Percentiles rank a stretch among this genome's conserved stretches.
These are phyloP conservation scores for Rutidosis leptorrhynchoides DNA, from an alignment of 129 eudicot genomes.

Conservation along the genomic window DNA sequence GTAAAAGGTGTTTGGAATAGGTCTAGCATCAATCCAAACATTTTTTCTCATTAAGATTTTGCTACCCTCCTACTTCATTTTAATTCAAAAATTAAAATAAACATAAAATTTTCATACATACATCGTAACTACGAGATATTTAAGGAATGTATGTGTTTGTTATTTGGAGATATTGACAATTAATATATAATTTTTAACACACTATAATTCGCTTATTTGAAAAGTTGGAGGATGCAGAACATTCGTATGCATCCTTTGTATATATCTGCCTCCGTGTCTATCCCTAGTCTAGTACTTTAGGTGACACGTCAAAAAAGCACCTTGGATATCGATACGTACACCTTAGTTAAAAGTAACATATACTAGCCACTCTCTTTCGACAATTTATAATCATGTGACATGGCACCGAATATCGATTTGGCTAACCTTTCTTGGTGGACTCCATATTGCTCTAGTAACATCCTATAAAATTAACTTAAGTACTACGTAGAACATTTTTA, in stretches of 20 bases:
- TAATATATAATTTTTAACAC: too few species aligned
- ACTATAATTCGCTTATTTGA: too few species aligned
- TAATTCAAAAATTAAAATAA: constrained; percentile 62
- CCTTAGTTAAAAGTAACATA: constrained; percentile 53
- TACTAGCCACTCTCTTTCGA: constrained; percentile 22
- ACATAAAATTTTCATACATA: too few species aligned
- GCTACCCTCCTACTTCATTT: constrained; percentile 79
- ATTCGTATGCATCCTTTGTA: too few species aligned
- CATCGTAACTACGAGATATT: too few species aligned
- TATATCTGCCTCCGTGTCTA: constrained; percentile 78
- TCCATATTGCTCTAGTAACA: constrained; percentile 56
- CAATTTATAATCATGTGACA: constrained; percentile 39
- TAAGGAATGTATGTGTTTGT: too few species aligned
- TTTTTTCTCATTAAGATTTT: constrained; percentile 42
- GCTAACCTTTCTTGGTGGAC: constrained; percentile 59
- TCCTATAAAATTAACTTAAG: constrained; percentile 25
- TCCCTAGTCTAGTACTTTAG: constrained; percentile 63
- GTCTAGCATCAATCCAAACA: constrained; percentile 59
- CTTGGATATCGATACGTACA: constrained; percentile 68
- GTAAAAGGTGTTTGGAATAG: constrained; percentile 58
- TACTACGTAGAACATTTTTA: too few species aligned
- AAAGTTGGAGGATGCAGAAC: too few species aligned
- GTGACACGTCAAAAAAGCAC: constrained; percentile 17
- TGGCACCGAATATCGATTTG: constrained; percentile 41
- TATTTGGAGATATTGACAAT: too few species aligned